These are phyloP conservation scores for Flagelloscypha sp. DNA, from an alignment of 768 basidiomycete genomes.

Conservation along the genomic window DNA sequence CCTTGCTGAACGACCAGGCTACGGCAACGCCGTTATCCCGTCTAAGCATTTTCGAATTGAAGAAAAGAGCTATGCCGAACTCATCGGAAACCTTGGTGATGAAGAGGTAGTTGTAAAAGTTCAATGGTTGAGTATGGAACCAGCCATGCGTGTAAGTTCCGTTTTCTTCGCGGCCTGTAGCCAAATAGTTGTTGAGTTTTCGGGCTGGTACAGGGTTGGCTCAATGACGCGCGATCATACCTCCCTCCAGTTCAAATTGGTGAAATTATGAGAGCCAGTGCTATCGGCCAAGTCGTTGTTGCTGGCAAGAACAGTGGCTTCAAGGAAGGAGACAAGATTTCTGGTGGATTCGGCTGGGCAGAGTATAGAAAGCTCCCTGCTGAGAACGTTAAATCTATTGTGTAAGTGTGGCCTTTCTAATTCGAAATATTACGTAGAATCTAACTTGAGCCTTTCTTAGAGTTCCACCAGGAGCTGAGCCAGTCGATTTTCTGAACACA, in stretches of 20 bases:
- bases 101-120: constrained; percentile 66
- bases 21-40: constrained; percentile 50
- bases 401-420: constrained; percentile 34
- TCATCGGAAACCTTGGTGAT: constrained; percentile 45
- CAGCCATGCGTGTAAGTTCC: constrained; percentile 69
- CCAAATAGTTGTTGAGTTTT: no score
- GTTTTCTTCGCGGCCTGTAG: background rate
- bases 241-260: constrained; percentile 65
- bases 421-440: no score
- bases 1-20: constrained; percentile 72
- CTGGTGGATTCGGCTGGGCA: constrained; percentile 45
- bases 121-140: constrained; percentile 76
- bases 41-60: constrained; percentile 68
- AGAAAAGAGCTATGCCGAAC: constrained; percentile 36
- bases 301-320: constrained; percentile 45
- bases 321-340: constrained; percentile 62
- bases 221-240: constrained; percentile 67
- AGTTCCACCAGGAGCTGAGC: constrained; percentile 46
- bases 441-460: constrained; percentile 28
- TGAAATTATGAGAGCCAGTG: constrained; percentile 68
- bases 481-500: constrained; percentile 72
- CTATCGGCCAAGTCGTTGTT: constrained; percentile 61
- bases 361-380: no score
- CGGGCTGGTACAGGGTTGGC: no score
- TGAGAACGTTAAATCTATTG: no score